Evolutionary conservation across 768 basidiomycete genomes (phyloP).

Genomic region (Epithele typhae): DNA sequence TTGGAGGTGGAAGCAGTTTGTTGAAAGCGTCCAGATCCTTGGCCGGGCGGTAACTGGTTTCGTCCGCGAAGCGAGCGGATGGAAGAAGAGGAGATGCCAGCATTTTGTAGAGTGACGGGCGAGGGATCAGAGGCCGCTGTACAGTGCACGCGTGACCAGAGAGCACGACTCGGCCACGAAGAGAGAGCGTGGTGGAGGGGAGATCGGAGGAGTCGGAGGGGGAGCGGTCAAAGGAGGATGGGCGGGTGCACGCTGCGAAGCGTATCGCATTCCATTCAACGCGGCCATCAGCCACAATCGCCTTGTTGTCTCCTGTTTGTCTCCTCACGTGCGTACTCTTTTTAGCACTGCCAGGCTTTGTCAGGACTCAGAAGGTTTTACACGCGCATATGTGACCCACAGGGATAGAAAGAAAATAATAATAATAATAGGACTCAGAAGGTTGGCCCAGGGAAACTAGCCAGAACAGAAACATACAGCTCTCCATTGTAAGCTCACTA

Average conservation of each 20-base stretch:
- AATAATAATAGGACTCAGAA: too few species aligned
- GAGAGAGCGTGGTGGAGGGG: slow-evolving; percentile 3
- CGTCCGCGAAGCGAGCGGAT: slow-evolving; percentile 46
- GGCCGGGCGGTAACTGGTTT: slow-evolving; percentile 57
- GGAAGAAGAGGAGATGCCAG: slow-evolving; percentile 63
- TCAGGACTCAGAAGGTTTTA: too few species aligned
- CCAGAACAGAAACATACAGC: too few species aligned
- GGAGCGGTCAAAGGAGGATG: not conserved
- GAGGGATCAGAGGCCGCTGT: not conserved
- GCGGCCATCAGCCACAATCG: slow-evolving; percentile 3
- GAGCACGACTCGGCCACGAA: not conserved
- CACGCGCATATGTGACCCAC: too few species aligned
- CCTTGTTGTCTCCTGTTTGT: slow-evolving; percentile 10
- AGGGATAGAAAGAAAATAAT: too few species aligned
- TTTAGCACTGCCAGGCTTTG: too few species aligned
- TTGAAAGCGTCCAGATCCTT: slow-evolving; percentile 75
- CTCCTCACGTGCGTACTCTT: slow-evolving; percentile 3
- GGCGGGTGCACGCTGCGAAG: not conserved
- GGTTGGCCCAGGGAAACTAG: too few species aligned
- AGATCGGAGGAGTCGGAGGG: not conserved
- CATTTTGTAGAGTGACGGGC: slow-evolving; percentile 38
- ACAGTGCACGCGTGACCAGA: not conserved
- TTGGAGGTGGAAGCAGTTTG: slow-evolving; percentile 70
- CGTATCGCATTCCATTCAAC: not conserved
- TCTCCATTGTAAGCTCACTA: too few species aligned